phyloP scores from a whole-genome alignment of 2,329 filamentous ascomycete species.

The Tolypocladium cylindrosporum region DNA sequence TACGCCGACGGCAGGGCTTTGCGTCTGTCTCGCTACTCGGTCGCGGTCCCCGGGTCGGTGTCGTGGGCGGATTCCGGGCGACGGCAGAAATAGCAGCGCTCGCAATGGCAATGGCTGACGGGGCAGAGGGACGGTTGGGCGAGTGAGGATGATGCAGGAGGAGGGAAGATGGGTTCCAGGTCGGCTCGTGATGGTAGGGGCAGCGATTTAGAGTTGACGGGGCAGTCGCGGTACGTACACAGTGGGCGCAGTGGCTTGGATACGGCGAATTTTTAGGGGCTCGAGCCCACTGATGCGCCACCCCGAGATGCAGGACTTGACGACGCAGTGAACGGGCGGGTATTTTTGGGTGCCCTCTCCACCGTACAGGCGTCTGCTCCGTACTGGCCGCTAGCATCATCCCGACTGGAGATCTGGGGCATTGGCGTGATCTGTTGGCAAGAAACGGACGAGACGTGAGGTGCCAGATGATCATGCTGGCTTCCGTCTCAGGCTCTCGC shows the following conservation, averaged over 20 bases:
- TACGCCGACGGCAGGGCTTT: not conserved
- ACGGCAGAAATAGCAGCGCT: not conserved
- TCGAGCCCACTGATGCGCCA: not conserved
- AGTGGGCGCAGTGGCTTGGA: not conserved
- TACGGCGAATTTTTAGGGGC: not conserved
- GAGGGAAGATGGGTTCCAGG: not conserved
- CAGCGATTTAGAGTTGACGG: not conserved
- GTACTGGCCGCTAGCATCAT: not conserved
- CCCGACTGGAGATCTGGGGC: not conserved
- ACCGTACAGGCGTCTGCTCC: not conserved
- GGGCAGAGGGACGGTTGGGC: not conserved
- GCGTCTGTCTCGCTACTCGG: not conserved
- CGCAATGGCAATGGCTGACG: not conserved
- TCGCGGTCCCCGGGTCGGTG: not conserved
- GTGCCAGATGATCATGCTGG: not conserved
- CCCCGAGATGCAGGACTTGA: not conserved
- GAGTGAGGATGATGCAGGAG: not conserved
- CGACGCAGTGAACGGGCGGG: not conserved
- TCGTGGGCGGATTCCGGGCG: not conserved
- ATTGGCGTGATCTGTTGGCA: not conserved
- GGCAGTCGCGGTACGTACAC: not conserved
- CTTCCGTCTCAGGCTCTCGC: not conserved
- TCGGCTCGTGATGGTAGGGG: not conserved
- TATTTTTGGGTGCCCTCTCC: not conserved
- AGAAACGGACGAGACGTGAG: not conserved